phyloP scores from a whole-genome alignment of 1,139 yeast species.

The Saccharomyces hybrid region DNA sequence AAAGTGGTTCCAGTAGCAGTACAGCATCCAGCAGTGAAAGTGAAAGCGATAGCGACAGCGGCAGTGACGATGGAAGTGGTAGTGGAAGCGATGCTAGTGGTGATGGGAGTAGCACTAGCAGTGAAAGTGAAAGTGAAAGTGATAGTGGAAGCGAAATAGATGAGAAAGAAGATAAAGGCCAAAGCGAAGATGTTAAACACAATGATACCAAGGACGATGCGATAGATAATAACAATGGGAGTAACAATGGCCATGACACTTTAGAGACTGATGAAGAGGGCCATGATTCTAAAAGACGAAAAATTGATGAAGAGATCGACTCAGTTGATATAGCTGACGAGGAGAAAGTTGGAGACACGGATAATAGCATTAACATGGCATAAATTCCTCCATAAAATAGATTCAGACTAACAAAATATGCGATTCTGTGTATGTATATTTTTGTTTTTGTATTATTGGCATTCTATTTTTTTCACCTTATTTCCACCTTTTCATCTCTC shows the following conservation, averaged over 20 bases:
- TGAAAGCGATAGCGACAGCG: constrained; percentile 5
- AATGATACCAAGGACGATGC: constrained; percentile 15
- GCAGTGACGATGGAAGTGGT: constrained; percentile 3
- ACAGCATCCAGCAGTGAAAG: too few relatives aligned
- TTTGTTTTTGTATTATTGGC: too few relatives aligned
- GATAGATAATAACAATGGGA: background rate
- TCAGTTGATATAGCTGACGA: background rate
- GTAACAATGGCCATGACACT: constrained; percentile 7
- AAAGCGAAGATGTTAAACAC: constrained; percentile 9
- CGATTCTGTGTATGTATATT: too few relatives aligned
- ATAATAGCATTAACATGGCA: too few relatives aligned
- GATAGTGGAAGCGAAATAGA: constrained; percentile 4
- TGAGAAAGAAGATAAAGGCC: constrained; percentile 4
- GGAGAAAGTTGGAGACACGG: background rate
- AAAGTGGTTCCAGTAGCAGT: too few relatives aligned
- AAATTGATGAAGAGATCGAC: background rate
- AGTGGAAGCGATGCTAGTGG: background rate
- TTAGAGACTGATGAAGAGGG: background rate
- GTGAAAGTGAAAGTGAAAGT: background rate
- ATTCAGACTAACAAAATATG: too few relatives aligned
- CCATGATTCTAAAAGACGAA: constrained; percentile 3
- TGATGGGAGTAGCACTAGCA: background rate
- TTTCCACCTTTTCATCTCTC: too few relatives aligned
- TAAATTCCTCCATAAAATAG: too few relatives aligned
- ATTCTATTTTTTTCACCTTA: too few relatives aligned